A percentile compares a stretch with the other conserved stretches of the same genome.
phyloP scores from a whole-genome alignment of 768 basidiomycete species.

The Chiua virens region DNA sequence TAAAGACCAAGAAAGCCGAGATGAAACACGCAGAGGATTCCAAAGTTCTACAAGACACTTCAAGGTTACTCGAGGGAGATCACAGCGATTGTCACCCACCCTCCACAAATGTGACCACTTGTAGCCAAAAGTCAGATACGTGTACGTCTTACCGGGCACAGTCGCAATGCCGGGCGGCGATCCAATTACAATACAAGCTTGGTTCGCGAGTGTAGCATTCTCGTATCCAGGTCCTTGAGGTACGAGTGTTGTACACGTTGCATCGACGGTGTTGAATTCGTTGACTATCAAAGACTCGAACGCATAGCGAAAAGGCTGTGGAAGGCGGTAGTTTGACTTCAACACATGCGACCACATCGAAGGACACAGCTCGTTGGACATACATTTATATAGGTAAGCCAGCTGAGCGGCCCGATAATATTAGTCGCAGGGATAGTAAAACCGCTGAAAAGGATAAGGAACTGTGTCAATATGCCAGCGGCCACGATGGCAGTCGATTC shows the following conservation, averaged over 20 bases:
- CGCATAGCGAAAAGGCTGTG: slow-evolving; percentile 34
- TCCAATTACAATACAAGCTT: slow-evolving; percentile 45
- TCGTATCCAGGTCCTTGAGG: slow-evolving; percentile 37
- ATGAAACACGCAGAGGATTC: slow-evolving; percentile 47
- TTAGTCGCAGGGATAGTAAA: slow-evolving; percentile 31
- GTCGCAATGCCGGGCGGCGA: slow-evolving; percentile 38
- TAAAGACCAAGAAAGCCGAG: slow-evolving; percentile 37
- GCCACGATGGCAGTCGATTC: slow-evolving; percentile 49
- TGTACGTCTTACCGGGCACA: slow-evolving; percentile 45
- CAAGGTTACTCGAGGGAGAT: neutral
- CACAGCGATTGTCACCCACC: slow-evolving; percentile 33
- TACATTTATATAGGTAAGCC: slow-evolving; percentile 23
- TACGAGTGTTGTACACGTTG: slow-evolving; percentile 34
- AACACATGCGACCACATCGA: neutral
- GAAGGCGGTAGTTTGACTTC: slow-evolving; percentile 17
- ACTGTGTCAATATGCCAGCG: slow-evolving; percentile 35
- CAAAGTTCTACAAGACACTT: slow-evolving; percentile 35
- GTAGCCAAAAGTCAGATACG: slow-evolving; percentile 32
- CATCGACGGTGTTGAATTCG: slow-evolving; percentile 45
- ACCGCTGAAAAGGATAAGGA: slow-evolving; percentile 42
- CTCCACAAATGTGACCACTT: slow-evolving; percentile 32
- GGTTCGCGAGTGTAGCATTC: slow-evolving; percentile 33
- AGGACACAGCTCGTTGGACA: slow-evolving; percentile 24
- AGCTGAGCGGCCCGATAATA: slow-evolving; percentile 13
- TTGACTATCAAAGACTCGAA: slow-evolving; percentile 41